phyloP scores from a whole-genome alignment of 2,329 filamentous ascomycete species.

The Pseudogymnoascus sp. region DNA sequence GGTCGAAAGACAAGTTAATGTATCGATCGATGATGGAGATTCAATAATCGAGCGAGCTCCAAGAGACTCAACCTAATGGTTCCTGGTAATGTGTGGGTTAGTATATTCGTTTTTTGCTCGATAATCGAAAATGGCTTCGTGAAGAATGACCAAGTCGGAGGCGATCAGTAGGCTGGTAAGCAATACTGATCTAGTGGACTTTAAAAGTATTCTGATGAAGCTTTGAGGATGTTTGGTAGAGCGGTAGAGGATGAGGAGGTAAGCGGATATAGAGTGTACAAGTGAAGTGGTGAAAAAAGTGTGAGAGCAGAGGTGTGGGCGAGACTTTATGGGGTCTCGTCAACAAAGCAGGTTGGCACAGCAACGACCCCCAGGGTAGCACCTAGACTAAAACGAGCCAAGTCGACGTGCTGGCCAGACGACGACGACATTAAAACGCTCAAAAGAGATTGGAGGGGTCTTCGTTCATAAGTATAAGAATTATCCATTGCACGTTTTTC shows the following conservation, averaged over 20 bases:
- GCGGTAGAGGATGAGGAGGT: constrained; percentile 28
- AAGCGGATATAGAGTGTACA: constrained; percentile 24
- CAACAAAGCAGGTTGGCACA: constrained; percentile 28
- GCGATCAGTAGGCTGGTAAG: constrained; percentile 37
- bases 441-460: constrained; percentile 6
- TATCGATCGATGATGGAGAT: constrained; percentile 30
- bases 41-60: constrained; percentile 40
- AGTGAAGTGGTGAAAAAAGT: constrained; percentile 24
- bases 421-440: constrained; percentile 2
- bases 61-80: constrained; percentile 53
- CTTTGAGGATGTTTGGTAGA: constrained; percentile 19
- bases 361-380: constrained; percentile 31
- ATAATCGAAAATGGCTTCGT: constrained; percentile 34
- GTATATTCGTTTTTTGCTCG: constrained; percentile 39
- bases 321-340: constrained; percentile 29
- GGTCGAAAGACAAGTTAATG: constrained; percentile 41
- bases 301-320: constrained; percentile 18
- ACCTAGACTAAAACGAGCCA: constrained; percentile 16
- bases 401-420: constrained; percentile 5
- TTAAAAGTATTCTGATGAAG: constrained; percentile 24
- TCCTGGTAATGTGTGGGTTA: constrained; percentile 42
- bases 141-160: constrained; percentile 37
- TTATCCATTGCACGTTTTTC: constrained; percentile 1
- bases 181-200: constrained; percentile 38
- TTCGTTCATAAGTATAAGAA: not conserved